phyloP scores from a whole-genome alignment of 2,329 filamentous ascomycete species.

The Colletotrichum sp. region DNA sequence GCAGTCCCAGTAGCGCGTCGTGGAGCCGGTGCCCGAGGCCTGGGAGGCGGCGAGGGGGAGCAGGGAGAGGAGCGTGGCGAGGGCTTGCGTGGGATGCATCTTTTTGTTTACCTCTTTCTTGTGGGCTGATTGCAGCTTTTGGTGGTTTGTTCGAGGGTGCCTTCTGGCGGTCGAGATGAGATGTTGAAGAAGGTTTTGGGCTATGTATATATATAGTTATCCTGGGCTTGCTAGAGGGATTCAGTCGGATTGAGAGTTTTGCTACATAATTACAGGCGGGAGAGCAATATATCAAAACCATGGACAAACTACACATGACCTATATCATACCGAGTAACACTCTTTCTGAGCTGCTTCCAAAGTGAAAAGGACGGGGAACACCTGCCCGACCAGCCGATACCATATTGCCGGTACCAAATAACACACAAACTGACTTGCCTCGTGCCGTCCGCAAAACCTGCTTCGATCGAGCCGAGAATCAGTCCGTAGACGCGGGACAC shows the following conservation, averaged over 20 bases:
- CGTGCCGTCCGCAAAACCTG: background rate
- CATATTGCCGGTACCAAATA: background rate
- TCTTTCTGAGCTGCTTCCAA: background rate
- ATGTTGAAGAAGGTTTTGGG: background rate
- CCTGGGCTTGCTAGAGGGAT: background rate
- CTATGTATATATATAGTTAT: background rate
- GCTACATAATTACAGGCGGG: background rate
- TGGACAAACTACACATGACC: background rate
- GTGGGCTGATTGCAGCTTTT: too few relatives aligned
- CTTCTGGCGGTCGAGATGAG: background rate
- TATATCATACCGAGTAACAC: background rate
- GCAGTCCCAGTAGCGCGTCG: slow-evolving; percentile 55
- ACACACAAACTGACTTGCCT: background rate
- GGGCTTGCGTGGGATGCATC: background rate
- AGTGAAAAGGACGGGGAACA: background rate
- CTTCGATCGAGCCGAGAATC: background rate
- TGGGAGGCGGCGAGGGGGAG: slow-evolving; percentile 24
- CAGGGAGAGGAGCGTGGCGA: slow-evolving; percentile 26
- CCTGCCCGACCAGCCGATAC: background rate
- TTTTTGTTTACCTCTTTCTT: background rate
- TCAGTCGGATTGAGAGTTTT: background rate
- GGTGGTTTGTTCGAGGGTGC: too few relatives aligned
- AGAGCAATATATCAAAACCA: background rate
- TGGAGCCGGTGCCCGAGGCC: slow-evolving; percentile 29
- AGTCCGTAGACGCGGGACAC: background rate